Evolutionary conservation across 306 rosid genomes (phyloP).

Genomic region (Glycine soja): DNA sequence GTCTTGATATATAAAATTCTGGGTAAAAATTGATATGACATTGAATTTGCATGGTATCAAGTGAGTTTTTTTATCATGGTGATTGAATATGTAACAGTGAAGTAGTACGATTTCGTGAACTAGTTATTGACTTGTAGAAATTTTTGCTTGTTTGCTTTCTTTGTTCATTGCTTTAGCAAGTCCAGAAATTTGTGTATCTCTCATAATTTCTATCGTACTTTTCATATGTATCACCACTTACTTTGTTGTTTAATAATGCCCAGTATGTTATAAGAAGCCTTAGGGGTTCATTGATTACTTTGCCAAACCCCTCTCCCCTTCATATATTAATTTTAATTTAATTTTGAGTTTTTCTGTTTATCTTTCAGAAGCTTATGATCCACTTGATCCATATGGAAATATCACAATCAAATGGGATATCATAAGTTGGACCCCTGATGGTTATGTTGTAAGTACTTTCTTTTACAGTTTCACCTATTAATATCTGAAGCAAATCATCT

Average conservation of each 20-base stretch:
- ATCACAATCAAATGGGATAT: slow-evolving; percentile 85
- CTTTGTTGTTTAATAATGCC: background rate
- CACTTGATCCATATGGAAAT: slow-evolving; percentile 85
- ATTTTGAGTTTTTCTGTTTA: slow-evolving; percentile 13
- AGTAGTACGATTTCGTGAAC: background rate
- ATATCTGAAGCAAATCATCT: background rate
- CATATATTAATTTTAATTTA: background rate
- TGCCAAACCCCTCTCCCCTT: background rate
- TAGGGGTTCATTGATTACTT: background rate
- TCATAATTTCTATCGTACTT: slow-evolving; percentile 6
- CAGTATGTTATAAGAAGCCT: background rate
- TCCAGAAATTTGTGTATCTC: slow-evolving; percentile 4
- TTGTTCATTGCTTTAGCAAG: slow-evolving; percentile 20
- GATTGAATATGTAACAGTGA: slow-evolving; percentile 10
- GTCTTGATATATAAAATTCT: slow-evolving; percentile 2
- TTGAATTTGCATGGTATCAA: background rate
- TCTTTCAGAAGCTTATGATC: slow-evolving; percentile 83
- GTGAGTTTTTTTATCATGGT: background rate
- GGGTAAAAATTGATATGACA: background rate
- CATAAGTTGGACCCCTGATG: slow-evolving; percentile 76
- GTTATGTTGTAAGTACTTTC: slow-evolving; percentile 71
- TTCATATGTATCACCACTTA: background rate
- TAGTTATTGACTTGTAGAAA: background rate
- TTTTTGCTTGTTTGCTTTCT: slow-evolving; percentile 6
- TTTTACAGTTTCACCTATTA: background rate